Base-by-base conservation (phyloP, 2,329 filamentous ascomycete genomes). In the Davidsoniella virescens region DNA sequence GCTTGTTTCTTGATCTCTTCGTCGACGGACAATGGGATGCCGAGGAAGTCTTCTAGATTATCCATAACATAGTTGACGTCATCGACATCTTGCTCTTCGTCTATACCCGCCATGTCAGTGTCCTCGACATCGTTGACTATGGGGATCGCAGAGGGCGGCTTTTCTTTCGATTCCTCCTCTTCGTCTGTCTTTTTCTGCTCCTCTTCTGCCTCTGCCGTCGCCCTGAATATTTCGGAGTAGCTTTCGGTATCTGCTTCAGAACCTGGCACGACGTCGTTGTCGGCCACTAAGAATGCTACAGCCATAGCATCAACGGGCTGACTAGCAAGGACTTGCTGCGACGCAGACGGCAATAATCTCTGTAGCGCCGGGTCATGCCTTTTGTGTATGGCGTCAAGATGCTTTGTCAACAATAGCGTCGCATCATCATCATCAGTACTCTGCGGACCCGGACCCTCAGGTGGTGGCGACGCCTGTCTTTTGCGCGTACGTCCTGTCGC, bases 231-330 rank as follows among this genome's bases (percentile, higher is more conserved):
- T 3, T 52, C 50, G 6, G 50, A 29, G 23, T 52, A 52, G 16
- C 41, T 48, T 16, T 52, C 50, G 6, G 41, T 49, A 10, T 52
- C 50, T 33, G 40, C 46, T 41, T 49, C 39, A 20, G 46, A 52
- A 25, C 50, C 50, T 2, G 45, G 44, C 18, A 54, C 54, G 23
- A 42, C 58, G 12, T 53, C 51, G 53, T 53, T 49, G 54, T 74
- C 71, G 5, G 68, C 70, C n/a, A 64, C 59, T 25, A 66, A 59
- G 52, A 75, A 75, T 5, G 68, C 67, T 52, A 70, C 62, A 0
- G 71, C 71, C 67, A 73, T 72, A 5, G 68, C 71, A 50, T 61
- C 64, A 14, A 70, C 54, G 0, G 57, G 57, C 5, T 68, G 67
- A 29, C 69, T 73, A 36, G 60, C 55, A 10, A 59, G 60, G 9